Percentiles rank a stretch among this genome's conserved stretches.
phyloP scores from a whole-genome alignment of 257 asterid species.

The Gentiana dahurica region DNA sequence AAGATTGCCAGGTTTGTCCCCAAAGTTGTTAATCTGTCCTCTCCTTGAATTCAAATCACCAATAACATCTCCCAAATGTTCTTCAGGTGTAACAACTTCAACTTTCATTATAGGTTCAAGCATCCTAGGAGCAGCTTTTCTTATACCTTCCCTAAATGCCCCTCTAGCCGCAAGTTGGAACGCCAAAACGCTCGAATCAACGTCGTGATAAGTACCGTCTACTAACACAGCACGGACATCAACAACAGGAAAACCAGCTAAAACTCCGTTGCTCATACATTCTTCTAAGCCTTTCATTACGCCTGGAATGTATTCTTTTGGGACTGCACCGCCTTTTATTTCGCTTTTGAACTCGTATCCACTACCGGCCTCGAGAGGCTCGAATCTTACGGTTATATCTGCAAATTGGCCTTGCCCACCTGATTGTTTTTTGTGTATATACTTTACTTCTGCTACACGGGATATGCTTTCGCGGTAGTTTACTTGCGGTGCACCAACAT shows the following conservation, averaged over 20 bases:
- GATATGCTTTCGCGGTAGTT: conserved; percentile 97
- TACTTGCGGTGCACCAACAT: conserved; percentile 99
- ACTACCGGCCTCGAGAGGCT: conserved; percentile 75
- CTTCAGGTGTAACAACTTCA: conserved; percentile 94
- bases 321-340: conserved; percentile 95
- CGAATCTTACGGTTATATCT: conserved; percentile 79
- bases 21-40: conserved; percentile 84
- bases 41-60: conserved; percentile 97
- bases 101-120: conserved; percentile 93
- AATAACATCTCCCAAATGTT: conserved; percentile 92
- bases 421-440: conserved; percentile 92
- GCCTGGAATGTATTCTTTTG: conserved; percentile 92
- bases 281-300: conserved; percentile 98
- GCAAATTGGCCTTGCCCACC: conserved; percentile 98
- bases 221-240: conserved; percentile 91
- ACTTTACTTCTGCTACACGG: conserved; percentile 59
- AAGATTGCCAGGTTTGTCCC: conserved; percentile 98
- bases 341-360: conserved; percentile 97
- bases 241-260: conserved; percentile 93
- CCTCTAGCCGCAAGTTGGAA: conserved; percentile 97
- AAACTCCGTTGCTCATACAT: conserved; percentile 84
- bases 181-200: conserved; percentile 95
- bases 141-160: conserved; percentile 87
- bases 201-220: conserved; percentile 94
- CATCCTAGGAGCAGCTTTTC: conserved; percentile 88